These are phyloP conservation scores for Raphanus raphanistrum DNA, from an alignment of 345 rosid genomes.

Conservation along the genomic window DNA sequence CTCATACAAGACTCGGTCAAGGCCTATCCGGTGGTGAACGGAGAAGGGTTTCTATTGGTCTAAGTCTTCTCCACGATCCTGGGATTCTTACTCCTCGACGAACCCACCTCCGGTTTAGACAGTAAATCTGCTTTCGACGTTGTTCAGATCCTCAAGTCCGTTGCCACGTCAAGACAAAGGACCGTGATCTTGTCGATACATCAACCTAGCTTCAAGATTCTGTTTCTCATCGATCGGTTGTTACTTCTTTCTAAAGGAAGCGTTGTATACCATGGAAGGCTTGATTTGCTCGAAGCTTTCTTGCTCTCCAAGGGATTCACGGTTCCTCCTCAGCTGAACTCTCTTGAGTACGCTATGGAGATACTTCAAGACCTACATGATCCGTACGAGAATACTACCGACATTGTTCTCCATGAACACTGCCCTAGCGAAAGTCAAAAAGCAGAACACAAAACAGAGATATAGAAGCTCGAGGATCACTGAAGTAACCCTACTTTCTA, in stretches of 20 bases:
- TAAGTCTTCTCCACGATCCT: conserved; percentile 87
- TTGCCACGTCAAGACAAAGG: conserved; percentile 59
- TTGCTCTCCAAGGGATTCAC: conserved; percentile 63
- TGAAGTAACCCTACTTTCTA: conserved; percentile 55
- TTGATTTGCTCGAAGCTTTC: conserved; percentile 54
- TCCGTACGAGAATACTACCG: conserved; percentile 25
- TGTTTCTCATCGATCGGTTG: conserved; percentile 60
- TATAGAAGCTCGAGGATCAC: conserved; percentile 61
- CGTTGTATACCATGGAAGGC: conserved; percentile 72
- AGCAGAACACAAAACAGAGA: conserved; percentile 27
- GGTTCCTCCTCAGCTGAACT: conserved; percentile 87
- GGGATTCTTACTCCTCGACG: conserved; percentile 78
- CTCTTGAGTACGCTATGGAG: conserved; percentile 91
- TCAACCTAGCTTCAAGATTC: conserved; percentile 92
- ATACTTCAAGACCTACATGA: conserved; percentile 57
- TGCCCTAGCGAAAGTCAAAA: neutral
- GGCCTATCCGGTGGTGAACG: conserved; percentile 84
- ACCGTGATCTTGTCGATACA: conserved; percentile 84
- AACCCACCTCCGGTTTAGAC: conserved; percentile 91
- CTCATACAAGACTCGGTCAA: conserved; percentile 51
- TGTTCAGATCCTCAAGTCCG: conserved; percentile 60
- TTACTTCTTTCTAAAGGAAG: conserved; percentile 71
- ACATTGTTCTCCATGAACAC: conserved; percentile 17
- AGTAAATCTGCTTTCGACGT: conserved; percentile 86
- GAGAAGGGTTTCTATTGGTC: conserved; percentile 78